These are phyloP conservation scores for Aspergillus hiratsukae DNA, from an alignment of 2,329 filamentous ascomycete species.

Conservation along the genomic window DNA sequence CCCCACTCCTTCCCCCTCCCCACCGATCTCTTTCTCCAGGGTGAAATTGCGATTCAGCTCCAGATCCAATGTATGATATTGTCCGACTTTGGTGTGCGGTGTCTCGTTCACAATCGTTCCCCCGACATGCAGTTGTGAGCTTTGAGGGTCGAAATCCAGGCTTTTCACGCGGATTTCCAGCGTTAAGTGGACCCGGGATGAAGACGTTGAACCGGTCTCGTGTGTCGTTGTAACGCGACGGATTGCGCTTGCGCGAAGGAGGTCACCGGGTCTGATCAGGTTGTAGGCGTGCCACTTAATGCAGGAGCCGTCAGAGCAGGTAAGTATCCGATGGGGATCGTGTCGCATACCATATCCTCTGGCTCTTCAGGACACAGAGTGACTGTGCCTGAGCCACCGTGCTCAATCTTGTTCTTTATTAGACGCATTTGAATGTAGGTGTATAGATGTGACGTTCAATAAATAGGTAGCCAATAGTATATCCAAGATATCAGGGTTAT, in stretches of 20 bases:
- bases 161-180: conserved; percentile 62
- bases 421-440: conserved; percentile 52
- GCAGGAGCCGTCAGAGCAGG: conserved; percentile 4
- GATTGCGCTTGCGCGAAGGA: conserved; percentile 61
- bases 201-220: conserved; percentile 57
- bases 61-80: conserved; percentile 71
- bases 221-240: conserved; percentile 60
- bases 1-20: too few species aligned
- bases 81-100: conserved; percentile 61
- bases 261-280: conserved; percentile 62
- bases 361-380: conserved; percentile 67
- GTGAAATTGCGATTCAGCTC: conserved; percentile 86
- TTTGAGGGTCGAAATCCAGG: conserved; percentile 66
- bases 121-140: conserved; percentile 63
- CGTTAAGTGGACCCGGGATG: conserved; percentile 60
- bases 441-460: neutral
- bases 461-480: neutral
- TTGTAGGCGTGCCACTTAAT: conserved; percentile 70
- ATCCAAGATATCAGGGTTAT: neutral
- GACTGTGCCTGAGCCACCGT: conserved; percentile 61
- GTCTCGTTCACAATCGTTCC: conserved; percentile 64
- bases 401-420: conserved; percentile 63
- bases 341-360: conserved; percentile 62
- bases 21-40: conserved; percentile 68
- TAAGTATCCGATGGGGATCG: neutral